These are phyloP conservation scores for Plantago elongata DNA, from an alignment of 257 asterid species.

Conservation along the genomic window DNA sequence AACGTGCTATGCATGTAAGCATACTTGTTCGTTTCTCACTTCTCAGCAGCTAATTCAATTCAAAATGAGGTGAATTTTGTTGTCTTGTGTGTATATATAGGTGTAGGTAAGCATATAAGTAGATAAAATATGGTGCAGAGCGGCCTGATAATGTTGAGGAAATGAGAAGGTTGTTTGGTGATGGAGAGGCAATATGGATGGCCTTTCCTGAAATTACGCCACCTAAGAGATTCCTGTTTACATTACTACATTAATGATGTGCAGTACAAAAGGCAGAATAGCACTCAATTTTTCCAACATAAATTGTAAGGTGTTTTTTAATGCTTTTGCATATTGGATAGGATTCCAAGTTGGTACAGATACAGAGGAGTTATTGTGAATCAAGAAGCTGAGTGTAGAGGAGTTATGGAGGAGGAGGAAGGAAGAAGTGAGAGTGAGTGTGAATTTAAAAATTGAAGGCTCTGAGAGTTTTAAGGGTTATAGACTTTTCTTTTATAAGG, in stretches of 20 bases:
- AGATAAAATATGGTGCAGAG: background rate
- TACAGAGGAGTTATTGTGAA: slow-evolving; percentile 1
- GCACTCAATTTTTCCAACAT: background rate
- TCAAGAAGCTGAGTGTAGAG: background rate
- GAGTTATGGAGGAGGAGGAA: background rate
- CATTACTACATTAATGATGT: slow-evolving; percentile 16
- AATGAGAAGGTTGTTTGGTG: slow-evolving; percentile 24
- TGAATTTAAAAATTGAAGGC: slow-evolving; percentile 7
- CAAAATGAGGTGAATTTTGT: slow-evolving; percentile 1
- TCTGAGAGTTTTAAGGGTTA: slow-evolving; percentile 16
- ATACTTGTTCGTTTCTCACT: slow-evolving; percentile 26
- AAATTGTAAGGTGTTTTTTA: background rate
- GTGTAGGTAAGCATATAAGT: background rate
- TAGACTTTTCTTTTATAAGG: slow-evolving; percentile 16
- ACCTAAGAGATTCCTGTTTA: slow-evolving; percentile 23
- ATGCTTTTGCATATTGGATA: background rate
- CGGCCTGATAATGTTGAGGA: slow-evolving; percentile 12
- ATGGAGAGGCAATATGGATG: slow-evolving; percentile 31
- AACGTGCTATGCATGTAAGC: slow-evolving; percentile 95
- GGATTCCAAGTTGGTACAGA: background rate
- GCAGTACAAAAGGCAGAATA: slow-evolving; percentile 8
- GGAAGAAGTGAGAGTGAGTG: background rate
- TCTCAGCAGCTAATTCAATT: slow-evolving; percentile 7
- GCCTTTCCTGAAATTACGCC: slow-evolving; percentile 48
- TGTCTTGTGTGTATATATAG: background rate